These are phyloP conservation scores for Oryza nivara DNA, from an alignment of 176 grass and related monocot genomes.

Conservation along the genomic window DNA sequence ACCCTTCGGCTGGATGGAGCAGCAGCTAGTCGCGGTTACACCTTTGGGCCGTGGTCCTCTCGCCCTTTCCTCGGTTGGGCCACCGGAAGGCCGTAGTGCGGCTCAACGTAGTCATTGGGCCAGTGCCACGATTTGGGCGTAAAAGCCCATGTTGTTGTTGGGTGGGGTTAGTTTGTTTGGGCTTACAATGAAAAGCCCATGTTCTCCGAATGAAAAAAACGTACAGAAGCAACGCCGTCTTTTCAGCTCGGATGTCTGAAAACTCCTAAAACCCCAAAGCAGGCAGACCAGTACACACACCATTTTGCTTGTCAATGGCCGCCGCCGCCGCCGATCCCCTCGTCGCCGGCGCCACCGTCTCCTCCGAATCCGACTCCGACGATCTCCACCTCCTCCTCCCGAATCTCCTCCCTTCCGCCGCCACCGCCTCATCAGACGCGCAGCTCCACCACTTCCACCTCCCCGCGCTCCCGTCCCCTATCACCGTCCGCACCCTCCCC, in stretches of 20 bases:
- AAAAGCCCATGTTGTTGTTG: too few species aligned
- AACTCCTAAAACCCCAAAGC: neutral
- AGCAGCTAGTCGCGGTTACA: too few species aligned
- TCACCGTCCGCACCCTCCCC: constrained; percentile 64
- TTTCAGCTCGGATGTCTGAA: neutral
- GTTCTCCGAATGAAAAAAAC: neutral
- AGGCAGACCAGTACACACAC: neutral
- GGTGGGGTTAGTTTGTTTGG: too few species aligned
- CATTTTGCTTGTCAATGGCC: constrained; percentile 6
- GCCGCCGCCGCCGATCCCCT: neutral
- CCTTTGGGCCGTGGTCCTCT: too few species aligned
- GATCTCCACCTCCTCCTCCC: constrained; percentile 47
- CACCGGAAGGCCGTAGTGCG: too few species aligned
- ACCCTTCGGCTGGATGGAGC: too few species aligned
- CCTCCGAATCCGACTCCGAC: constrained; percentile 30
- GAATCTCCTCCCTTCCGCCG: constrained; percentile 37
- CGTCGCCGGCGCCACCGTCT: neutral
- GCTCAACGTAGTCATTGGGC: too few species aligned
- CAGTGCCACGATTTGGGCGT: neutral
- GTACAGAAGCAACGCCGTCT: neutral
- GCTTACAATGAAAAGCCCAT: neutral
- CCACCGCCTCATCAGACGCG: constrained; percentile 21
- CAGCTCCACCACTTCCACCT: constrained; percentile 55
- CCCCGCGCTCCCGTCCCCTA: constrained; percentile 49
- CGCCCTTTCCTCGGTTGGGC: too few species aligned